Evolutionary conservation across 202 grass and related monocot species (phyloP).

Genomic region (Dendrocalamus latiflorus): DNA sequence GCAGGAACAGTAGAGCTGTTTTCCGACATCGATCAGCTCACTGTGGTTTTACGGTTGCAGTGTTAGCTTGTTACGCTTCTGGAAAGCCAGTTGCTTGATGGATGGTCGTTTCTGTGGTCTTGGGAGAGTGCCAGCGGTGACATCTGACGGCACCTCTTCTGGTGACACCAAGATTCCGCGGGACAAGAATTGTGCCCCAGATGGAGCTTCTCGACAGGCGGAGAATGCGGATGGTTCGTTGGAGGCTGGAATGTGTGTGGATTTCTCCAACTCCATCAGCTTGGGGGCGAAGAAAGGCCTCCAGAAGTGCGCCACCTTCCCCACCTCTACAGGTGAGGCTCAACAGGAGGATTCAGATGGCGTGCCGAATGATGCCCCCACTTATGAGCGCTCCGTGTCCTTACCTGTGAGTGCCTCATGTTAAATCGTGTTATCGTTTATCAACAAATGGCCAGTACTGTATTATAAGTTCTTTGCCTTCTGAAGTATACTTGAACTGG

Average conservation of each 20-base stretch:
- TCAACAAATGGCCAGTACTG: neutral
- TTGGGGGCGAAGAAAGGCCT: slow-evolving; percentile 38
- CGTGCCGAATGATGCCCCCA: neutral
- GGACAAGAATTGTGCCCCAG: neutral
- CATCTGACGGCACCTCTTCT: neutral
- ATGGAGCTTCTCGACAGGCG: neutral
- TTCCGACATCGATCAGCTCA: neutral
- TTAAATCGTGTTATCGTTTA: neutral
- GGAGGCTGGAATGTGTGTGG: neutral
- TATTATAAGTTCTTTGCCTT: neutral
- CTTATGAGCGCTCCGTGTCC: slow-evolving; percentile 47
- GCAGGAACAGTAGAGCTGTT: neutral
- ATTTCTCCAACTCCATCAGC: neutral
- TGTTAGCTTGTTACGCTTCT: neutral
- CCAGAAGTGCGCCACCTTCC: slow-evolving; percentile 51
- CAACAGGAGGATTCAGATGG: neutral
- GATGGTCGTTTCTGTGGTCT: slow-evolving; percentile 1
- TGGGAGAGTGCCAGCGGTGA: neutral
- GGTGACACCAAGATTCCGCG: too few relatives aligned
- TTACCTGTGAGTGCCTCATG: slow-evolving; percentile 54
- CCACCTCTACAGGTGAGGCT: neutral
- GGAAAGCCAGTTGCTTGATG: slow-evolving; percentile 2
- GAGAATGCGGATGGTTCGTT: neutral
- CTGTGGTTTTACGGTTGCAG: neutral
- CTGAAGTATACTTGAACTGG: neutral